Conservation (phyloP, 2,329 filamentous ascomycete species). For the Apiospora sp. region DNA sequence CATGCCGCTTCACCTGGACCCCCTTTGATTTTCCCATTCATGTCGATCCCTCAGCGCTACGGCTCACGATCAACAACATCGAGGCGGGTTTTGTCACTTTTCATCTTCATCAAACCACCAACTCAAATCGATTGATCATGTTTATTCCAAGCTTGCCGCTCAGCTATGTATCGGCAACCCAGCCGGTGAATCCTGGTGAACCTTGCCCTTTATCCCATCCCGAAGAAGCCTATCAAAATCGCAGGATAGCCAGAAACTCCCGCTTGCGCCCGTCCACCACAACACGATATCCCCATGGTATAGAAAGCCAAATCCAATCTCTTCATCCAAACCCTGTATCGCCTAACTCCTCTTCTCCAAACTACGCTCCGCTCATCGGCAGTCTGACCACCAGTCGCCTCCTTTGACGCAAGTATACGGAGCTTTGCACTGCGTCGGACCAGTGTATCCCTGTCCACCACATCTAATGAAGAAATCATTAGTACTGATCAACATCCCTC, state of each 20-base stretch:
- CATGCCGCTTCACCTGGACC: no score
- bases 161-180: not conserved
- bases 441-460: not conserved
- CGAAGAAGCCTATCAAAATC: not conserved
- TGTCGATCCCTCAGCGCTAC: no score
- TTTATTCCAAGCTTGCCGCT: not conserved
- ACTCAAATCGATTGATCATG: no score
- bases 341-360: no score
- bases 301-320: not conserved
- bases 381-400: constrained; percentile 12
- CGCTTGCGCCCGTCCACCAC: not conserved
- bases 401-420: not conserved
- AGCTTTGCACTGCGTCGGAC: not conserved
- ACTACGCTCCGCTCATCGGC: no score
- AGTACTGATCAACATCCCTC: not conserved
- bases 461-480: not conserved
- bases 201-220: not conserved
- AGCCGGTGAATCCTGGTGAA: not conserved
- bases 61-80: no score
- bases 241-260: not conserved
- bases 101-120: no score
- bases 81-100: no score
- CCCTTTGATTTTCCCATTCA: no score
- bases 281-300: not conserved
- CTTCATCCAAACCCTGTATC: not conserved